Evolutionary conservation across 306 rosid genomes (phyloP).

Genomic region (Pueraria montana): DNA sequence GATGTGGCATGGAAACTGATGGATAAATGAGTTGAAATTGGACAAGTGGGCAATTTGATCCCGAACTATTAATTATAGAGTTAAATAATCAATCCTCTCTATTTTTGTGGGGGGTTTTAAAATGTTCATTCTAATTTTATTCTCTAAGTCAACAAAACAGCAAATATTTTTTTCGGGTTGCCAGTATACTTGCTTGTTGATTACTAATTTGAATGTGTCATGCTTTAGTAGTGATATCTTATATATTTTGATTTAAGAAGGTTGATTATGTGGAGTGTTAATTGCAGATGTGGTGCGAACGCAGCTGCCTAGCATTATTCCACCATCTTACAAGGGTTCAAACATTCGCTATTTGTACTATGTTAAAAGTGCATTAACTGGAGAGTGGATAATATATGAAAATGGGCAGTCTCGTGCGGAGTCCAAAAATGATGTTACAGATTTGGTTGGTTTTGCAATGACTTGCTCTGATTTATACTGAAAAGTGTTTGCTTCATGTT

Average conservation of each 20-base stretch:
- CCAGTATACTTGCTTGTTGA: neutral
- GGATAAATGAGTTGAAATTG: neutral
- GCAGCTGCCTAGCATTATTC: slow-evolving; percentile 72
- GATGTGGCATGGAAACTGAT: slow-evolving; percentile 5
- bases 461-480: slow-evolving; percentile 48
- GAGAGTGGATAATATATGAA: slow-evolving; percentile 86
- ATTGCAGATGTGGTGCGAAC: slow-evolving; percentile 80
- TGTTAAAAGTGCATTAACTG: slow-evolving; percentile 73
- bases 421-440: slow-evolving; percentile 64
- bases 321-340: slow-evolving; percentile 98
- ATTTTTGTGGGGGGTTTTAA: neutral
- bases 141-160: neutral
- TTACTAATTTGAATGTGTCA: slow-evolving; percentile 28
- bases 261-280: slow-evolving; percentile 36
- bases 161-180: neutral
- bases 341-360: slow-evolving; percentile 89
- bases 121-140: neutral
- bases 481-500: slow-evolving; percentile 15
- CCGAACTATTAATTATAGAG: slow-evolving; percentile 22
- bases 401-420: slow-evolving; percentile 81
- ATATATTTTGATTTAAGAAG: slow-evolving; percentile 10
- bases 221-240: slow-evolving; percentile 2
- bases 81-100: neutral
- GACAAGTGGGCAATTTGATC: neutral
- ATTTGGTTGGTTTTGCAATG: slow-evolving; percentile 75